Conservation (phyloP, 352 stramenopile species). For the Thalassiosira tumida region DNA sequence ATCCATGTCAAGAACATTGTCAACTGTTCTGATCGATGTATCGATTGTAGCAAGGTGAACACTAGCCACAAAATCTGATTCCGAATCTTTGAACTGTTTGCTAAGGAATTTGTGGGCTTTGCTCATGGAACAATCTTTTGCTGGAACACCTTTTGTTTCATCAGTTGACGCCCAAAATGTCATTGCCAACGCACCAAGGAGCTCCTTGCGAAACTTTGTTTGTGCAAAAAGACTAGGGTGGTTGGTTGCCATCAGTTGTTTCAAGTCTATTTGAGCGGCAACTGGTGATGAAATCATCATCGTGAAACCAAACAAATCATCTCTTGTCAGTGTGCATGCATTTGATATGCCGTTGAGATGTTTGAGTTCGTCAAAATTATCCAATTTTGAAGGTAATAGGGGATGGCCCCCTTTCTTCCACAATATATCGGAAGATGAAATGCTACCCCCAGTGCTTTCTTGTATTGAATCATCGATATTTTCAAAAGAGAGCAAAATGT, state of each 20-base stretch:
- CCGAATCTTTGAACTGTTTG: constrained; percentile 72
- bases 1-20: constrained; percentile 86
- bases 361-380: constrained; percentile 84
- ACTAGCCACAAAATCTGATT: constrained; percentile 76
- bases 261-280: constrained; percentile 77
- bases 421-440: constrained; percentile 91
- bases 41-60: constrained; percentile 84
- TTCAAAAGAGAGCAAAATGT: constrained; percentile 81
- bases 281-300: constrained; percentile 71
- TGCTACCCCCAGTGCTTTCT: constrained; percentile 78
- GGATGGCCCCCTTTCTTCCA: constrained; percentile 95
- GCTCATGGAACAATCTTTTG: constrained; percentile 57
- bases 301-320: constrained; percentile 81
- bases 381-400: constrained; percentile 83
- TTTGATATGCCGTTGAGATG: constrained; percentile 76
- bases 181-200: constrained; percentile 90
- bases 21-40: constrained; percentile 85
- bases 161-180: constrained; percentile 89
- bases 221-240: constrained; percentile 88
- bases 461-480: constrained; percentile 85
- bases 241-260: constrained; percentile 81
- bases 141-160: constrained; percentile 79
- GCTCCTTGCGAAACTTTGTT: constrained; percentile 83
- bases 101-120: constrained; percentile 69
- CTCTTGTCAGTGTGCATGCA: constrained; percentile 68